Conservation (phyloP, 805 yeast genomes). For the Saccharomycopsis lassenensis region DNA sequence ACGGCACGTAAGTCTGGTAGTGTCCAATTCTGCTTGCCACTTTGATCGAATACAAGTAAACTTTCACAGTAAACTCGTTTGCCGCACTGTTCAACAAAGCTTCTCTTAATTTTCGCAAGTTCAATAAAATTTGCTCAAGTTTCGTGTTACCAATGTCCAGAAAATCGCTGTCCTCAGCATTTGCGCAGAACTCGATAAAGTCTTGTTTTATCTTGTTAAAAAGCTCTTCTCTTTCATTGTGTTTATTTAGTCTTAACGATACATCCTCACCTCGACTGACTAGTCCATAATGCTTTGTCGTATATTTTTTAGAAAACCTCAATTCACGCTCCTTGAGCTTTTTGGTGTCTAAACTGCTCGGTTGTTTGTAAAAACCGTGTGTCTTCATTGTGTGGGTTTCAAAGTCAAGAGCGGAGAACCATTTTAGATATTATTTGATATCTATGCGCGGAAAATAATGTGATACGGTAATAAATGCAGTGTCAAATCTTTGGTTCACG, state of each 20-base stretch:
- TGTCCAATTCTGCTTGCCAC: slow-evolving; percentile 38
- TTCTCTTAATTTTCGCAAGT: slow-evolving; percentile 44
- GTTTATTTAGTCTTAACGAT: slow-evolving; percentile 6
- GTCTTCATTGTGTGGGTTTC: too few relatives aligned
- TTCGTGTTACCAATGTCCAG: slow-evolving; percentile 2
- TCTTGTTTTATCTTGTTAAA: slow-evolving; percentile 9
- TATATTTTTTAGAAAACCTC: slow-evolving; percentile 2
- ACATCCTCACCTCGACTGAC: slow-evolving; percentile 17
- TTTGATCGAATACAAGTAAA: slow-evolving; percentile 39
- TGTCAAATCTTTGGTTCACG: too few relatives aligned
- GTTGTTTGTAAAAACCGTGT: too few relatives aligned
- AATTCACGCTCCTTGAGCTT: slow-evolving; percentile 2
- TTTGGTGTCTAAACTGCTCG: slow-evolving; percentile 3
- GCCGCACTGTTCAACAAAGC: slow-evolving; percentile 33
- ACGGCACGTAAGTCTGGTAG: slow-evolving; percentile 48
- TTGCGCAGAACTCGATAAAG: slow-evolving; percentile 9
- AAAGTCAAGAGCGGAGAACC: too few relatives aligned
- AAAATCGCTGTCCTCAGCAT: neutral
- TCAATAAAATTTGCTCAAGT: slow-evolving; percentile 27
- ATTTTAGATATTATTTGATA: too few relatives aligned
- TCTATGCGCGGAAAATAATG: too few relatives aligned
- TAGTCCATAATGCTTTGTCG: slow-evolving; percentile 9
- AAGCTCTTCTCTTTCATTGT: slow-evolving; percentile 13
- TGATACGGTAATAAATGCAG: too few relatives aligned
- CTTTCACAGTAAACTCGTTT: slow-evolving; percentile 33